Conservation (phyloP, 2,329 filamentous ascomycete genomes). For the Trichoderma hamatum region DNA sequence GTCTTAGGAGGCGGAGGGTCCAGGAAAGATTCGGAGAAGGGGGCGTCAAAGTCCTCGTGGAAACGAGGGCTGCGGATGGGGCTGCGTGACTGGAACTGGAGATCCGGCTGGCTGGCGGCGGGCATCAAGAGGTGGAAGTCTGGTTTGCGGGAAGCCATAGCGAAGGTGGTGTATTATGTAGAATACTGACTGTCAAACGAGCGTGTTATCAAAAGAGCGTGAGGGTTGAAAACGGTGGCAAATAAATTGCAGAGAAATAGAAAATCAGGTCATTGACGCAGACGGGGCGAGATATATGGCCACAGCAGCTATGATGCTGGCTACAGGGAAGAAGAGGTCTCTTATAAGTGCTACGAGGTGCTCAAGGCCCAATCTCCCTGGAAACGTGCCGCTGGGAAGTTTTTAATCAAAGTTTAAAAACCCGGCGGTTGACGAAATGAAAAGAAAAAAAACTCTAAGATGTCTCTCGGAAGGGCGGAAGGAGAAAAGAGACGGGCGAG, state of each 20-base stretch:
- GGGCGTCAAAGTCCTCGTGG: slow-evolving; percentile 45
- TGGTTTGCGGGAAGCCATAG: slow-evolving; percentile 37
- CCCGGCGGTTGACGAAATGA: slow-evolving; percentile 14
- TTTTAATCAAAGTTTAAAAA: slow-evolving; percentile 4
- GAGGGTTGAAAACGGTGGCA: not conserved
- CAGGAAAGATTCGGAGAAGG: slow-evolving; percentile 43
- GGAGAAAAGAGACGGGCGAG: not conserved
- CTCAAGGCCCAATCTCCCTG: slow-evolving; percentile 11
- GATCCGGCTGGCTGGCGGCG: slow-evolving; percentile 28
- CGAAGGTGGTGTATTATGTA: not conserved
- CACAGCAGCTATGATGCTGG: slow-evolving; percentile 3
- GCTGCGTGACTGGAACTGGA: slow-evolving; percentile 25
- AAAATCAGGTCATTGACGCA: slow-evolving; percentile 17
- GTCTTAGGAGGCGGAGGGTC: slow-evolving; percentile 39
- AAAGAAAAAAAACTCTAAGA: slow-evolving; percentile 2
- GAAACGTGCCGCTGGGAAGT: not conserved
- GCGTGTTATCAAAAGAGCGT: slow-evolving; percentile 11
- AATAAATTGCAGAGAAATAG: not conserved
- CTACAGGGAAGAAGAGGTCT: slow-evolving; percentile 7
- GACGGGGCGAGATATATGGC: slow-evolving; percentile 7
- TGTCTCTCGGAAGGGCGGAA: slow-evolving; percentile 12
- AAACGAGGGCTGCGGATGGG: slow-evolving; percentile 41
- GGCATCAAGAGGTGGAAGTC: slow-evolving; percentile 37
- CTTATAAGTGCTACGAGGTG: not conserved
- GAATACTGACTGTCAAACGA: slow-evolving; percentile 12